Conservation (phyloP, 2,329 filamentous ascomycete genomes). For the Plectosphaerella cucumerina region DNA sequence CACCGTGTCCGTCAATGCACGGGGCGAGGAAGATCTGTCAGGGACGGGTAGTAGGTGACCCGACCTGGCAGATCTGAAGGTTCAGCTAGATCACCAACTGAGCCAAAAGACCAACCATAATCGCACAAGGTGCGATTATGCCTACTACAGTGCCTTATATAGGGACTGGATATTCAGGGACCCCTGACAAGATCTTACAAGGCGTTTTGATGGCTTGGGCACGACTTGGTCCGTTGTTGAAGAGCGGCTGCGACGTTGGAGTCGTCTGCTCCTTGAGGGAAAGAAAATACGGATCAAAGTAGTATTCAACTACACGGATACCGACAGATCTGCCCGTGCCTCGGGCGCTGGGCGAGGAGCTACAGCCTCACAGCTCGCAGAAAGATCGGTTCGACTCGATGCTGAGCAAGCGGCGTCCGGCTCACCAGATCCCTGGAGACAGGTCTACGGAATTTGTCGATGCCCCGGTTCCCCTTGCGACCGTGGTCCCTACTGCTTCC, state of each 20-base stretch:
- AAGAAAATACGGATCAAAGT: background rate
- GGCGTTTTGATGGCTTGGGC: background rate
- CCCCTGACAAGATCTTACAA: background rate
- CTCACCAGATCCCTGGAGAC: too few species aligned
- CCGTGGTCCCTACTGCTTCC: too few species aligned
- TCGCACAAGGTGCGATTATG: too few species aligned
- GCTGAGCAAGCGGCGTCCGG: too few species aligned
- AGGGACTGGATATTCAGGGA: too few species aligned
- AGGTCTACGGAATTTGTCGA: too few species aligned
- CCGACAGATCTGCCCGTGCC: background rate
- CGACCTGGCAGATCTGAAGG: background rate
- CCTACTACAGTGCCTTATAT: too few species aligned
- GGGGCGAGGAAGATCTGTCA: background rate
- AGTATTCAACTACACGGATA: background rate
- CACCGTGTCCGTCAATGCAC: background rate
- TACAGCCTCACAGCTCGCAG: background rate
- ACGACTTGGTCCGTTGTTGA: background rate
- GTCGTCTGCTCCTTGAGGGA: background rate
- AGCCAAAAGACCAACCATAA: too few species aligned
- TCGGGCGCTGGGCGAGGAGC: background rate
- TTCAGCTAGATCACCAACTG: too few species aligned
- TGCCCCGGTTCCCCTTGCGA: too few species aligned
- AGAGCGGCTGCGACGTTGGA: background rate
- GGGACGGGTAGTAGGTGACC: too few species aligned
- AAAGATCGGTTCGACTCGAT: conserved; percentile 15